Base-by-base conservation (phyloP, 495 filamentous ascomycete species). In the Lophiostoma macrostomum region DNA sequence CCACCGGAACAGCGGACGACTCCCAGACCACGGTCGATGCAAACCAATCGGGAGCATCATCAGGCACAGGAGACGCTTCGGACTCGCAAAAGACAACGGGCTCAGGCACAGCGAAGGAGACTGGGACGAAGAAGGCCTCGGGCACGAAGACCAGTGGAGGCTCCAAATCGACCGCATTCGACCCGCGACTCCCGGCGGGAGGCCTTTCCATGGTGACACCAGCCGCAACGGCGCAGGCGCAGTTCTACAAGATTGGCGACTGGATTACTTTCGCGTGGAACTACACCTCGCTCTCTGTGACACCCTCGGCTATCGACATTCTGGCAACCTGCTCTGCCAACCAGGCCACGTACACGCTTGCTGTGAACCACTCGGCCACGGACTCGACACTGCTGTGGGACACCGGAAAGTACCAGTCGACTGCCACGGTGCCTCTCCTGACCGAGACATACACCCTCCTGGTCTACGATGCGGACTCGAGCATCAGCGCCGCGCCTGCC, bases 241-340 rank as follows among this genome's bases (percentile, higher is more conserved):
- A 83, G 55, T 88, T 89, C 65, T 97, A 89, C 81, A 91, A 91
- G 69, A 86, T 97, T 65, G 87, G 86, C 14, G 83, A 96, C 30
- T 77, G 77, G 46, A 74, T 95, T 13, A 96, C 90, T 0, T 91
- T 91, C 69, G 83, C 73, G 0, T 98, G 91, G 91, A 96, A 96
- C 70, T 97, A 96, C 73, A 98, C 93, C 1, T 89, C 85, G 36
- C 74, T 98, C 31, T 78, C 79, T 24, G 82, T 82, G 14, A 85
- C 82, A 0, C 93, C 93, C 0, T 82, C 80, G 2, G 84, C 80
- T 25, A 71, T 98, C 60, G 87, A 98, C 60, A 80, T 96, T 3
- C 70, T 93, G 25, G 86, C 93, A 10, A 84, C 81, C 20, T 94
- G 88, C 80, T 82, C 80, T 30, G 64, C 71, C 44, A 85, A 86